A percentile compares a stretch with the other conserved stretches of the same genome.
Evolutionary conservation across 2,329 filamentous ascomycete genomes (phyloP).

Genomic region (Zymoseptoria pseudotritici): DNA sequence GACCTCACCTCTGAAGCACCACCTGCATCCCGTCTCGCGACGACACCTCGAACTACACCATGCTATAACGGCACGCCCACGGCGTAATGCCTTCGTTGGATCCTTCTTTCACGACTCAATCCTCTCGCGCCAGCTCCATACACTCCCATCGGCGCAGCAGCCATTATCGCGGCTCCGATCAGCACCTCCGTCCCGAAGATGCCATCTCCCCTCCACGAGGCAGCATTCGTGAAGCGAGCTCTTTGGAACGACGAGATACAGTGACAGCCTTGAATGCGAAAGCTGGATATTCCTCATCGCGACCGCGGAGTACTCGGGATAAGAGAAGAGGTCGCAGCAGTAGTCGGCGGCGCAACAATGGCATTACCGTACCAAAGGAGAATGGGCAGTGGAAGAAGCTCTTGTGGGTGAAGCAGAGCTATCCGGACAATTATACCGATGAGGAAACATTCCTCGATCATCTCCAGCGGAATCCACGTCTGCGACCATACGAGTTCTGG

Average conservation of each 20-base stretch:
- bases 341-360: slow-evolving; percentile 55
- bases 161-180: slow-evolving; percentile 8
- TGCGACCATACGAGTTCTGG: slow-evolving; percentile 98
- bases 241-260: slow-evolving; percentile 27
- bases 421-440: slow-evolving; percentile 98
- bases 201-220: slow-evolving; percentile 61
- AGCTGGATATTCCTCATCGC: slow-evolving; percentile 1
- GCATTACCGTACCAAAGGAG: slow-evolving; percentile 1
- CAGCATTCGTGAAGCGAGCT: slow-evolving; percentile 10
- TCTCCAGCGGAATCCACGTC: slow-evolving; percentile 84
- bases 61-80: background rate
- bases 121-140: slow-evolving; percentile 14
- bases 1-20: background rate
- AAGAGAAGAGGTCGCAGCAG: slow-evolving; percentile 52
- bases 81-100: background rate
- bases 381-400: slow-evolving; percentile 80
- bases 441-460: slow-evolving; percentile 94
- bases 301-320: slow-evolving; percentile 32
- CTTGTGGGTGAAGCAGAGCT: slow-evolving; percentile 95
- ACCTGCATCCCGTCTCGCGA: background rate
- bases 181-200: slow-evolving; percentile 70
- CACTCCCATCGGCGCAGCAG: slow-evolving; percentile 6
- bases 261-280: slow-evolving; percentile 14
- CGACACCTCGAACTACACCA: background rate
- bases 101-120: slow-evolving; percentile 1